These are phyloP conservation scores for Backusella parvicylindrica DNA, from an alignment of 192 early-diverging fungal species.

Conservation along the genomic window DNA sequence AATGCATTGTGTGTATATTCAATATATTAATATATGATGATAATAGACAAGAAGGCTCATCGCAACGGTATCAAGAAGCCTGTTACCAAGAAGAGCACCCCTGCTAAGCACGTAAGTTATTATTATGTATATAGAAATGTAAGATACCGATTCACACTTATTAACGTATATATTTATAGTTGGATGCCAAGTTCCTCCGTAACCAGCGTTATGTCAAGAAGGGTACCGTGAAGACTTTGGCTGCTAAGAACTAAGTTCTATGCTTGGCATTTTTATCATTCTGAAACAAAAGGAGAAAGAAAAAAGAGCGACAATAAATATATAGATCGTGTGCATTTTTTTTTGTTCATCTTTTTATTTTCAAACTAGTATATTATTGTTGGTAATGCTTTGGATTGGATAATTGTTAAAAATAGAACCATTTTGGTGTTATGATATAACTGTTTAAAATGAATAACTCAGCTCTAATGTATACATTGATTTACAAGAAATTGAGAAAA, in stretches of 20 bases:
- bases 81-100: slow-evolving; percentile 82
- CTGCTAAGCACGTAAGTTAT: slow-evolving; percentile 83
- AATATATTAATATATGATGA: background rate
- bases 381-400: no score
- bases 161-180: background rate
- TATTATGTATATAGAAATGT: background rate
- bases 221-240: slow-evolving; percentile 49
- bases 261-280: background rate
- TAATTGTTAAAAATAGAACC: no score
- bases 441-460: no score
- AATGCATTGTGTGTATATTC: background rate
- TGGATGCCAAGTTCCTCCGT: slow-evolving; percentile 87
- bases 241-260: background rate
- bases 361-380: no score
- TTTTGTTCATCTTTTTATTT: background rate
- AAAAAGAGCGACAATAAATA: background rate
- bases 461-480: no score
- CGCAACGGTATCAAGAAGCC: slow-evolving; percentile 99
- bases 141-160: background rate
- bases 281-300: background rate
- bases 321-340: background rate
- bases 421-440: no score
- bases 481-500: no score
- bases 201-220: slow-evolving; percentile 96
- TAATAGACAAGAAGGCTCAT: slow-evolving; percentile 93